Evolutionary conservation across 805 yeast genomes (phyloP), one percentile per base, ranked within the genome.

Genomic region (Ogataea haglerorum): DNA sequence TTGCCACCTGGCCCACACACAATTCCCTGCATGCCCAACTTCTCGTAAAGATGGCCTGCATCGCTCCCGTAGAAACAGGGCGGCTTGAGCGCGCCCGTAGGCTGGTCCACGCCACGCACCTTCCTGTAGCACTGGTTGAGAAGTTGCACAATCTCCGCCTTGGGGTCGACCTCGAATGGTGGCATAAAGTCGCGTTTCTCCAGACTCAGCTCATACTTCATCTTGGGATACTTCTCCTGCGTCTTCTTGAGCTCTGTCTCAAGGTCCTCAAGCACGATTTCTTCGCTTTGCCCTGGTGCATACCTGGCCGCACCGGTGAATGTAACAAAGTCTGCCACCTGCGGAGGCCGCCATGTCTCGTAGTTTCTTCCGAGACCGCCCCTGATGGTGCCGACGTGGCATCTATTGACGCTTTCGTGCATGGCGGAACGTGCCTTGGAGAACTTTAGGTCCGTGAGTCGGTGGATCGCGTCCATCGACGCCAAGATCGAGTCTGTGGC

Each of bases 281-380:
- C 38, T 19, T 49, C 56, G 34, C 13, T 45, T 34, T 58, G 63
- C 1, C 62, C 63, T 2, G 62, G 63, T n/a, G 63, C 63, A 40
- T 53, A 58, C 30, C 63, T 36, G 5, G 61, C 61, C 13, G 62
- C 62, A 2, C 60, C 57, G n/a, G 56, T 55, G 28, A 58, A 47
- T n/a, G 63, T 58, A 15, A 56, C 58, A 45, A 58, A 58, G 36
- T 57, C 62, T 5, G 62, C 49, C 12, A 58, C 63, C 42, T 58
- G 63, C 13, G 63, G 63, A 17, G 60, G 53, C 45, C 63, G 51
- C 63, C 63, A 58, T 8, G 46, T 43, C 38, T 58, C 63, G 42
- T 58, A 58, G 9, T 34, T 32, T 38, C 61, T 45, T 1, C 62
- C 61, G 39, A 57, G 42, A 4, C 63, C 63, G n/a, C 60, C 63